Conservation (phyloP, 2,329 filamentous ascomycete genomes). For the Celoporthe dispersa region DNA sequence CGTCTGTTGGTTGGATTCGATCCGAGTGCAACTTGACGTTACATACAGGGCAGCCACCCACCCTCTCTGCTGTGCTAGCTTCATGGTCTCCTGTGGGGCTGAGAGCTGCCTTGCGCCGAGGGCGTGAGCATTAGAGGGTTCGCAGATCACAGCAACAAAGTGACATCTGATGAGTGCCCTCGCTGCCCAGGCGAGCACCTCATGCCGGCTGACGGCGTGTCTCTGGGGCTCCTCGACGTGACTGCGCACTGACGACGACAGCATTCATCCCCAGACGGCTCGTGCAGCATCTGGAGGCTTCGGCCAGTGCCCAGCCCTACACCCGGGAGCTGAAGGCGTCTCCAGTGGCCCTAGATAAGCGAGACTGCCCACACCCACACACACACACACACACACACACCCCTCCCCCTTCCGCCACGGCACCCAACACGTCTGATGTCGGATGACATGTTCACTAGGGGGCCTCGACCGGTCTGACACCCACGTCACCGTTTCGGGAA, state of each 20-base stretch:
- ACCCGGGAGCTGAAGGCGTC: conserved; percentile 3
- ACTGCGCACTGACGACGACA: not conserved
- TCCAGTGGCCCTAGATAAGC: conserved; percentile 7
- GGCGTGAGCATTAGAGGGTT: not conserved
- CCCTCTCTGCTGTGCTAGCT: conserved; percentile 1
- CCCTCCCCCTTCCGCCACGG: not conserved
- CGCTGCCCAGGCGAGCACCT: not conserved
- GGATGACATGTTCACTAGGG: not conserved
- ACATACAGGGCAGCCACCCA: conserved; percentile 25
- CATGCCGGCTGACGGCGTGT: not conserved
- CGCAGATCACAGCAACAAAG: not conserved
- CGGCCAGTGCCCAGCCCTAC: conserved; percentile 9
- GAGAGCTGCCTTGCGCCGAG: not conserved
- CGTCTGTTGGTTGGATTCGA: conserved; percentile 17
- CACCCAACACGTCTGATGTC: conserved; percentile 5
- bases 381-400: too few relatives aligned
- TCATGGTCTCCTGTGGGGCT: not conserved
- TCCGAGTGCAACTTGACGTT: conserved; percentile 28
- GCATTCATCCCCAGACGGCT: not conserved
- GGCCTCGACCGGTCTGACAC: conserved; percentile 9
- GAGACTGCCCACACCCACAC: too few relatives aligned
- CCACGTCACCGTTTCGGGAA: conserved; percentile 10
- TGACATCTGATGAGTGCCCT: not conserved
- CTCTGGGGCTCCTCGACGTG: not conserved
- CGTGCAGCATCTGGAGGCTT: not conserved